phyloP scores from a whole-genome alignment of 768 basidiomycete genomes.

The Naganishia onofrii region DNA sequence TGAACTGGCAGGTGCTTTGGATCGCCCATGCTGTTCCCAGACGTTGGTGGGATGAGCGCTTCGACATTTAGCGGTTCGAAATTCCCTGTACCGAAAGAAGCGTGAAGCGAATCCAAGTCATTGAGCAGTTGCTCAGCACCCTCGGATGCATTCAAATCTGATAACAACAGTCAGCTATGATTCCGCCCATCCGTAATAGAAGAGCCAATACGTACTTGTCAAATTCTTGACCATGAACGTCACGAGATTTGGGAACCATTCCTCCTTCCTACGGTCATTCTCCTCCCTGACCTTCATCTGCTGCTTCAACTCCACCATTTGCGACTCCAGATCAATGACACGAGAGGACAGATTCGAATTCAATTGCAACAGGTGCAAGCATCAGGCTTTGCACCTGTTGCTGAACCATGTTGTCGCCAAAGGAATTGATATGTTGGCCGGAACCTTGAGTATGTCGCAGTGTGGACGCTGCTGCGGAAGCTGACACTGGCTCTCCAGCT shows the following conservation, averaged over 20 bases:
- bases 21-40: background rate
- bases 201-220: conserved; percentile 34
- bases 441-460: background rate
- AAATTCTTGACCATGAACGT: conserved; percentile 43
- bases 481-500: background rate
- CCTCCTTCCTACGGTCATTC: conserved; percentile 35
- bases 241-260: conserved; percentile 33
- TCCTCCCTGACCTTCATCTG: conserved; percentile 40
- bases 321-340: conserved; percentile 17
- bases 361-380: too few species aligned
- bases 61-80: background rate
- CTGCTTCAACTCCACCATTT: conserved; percentile 39
- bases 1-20: conserved; percentile 4
- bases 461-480: conserved; percentile 23
- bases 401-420: conserved; percentile 32
- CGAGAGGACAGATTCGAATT: conserved; percentile 26
- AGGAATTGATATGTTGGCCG: background rate
- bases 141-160: conserved; percentile 28
- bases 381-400: conserved; percentile 27
- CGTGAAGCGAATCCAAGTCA: conserved; percentile 3
- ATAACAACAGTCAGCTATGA: background rate
- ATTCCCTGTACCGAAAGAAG: conserved; percentile 11
- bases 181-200: background rate
- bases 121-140: background rate
- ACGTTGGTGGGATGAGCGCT: background rate